These are phyloP conservation scores for Anthracocystis walkeri DNA, from an alignment of 1,284 basidiomycete species.

Conservation along the genomic window DNA sequence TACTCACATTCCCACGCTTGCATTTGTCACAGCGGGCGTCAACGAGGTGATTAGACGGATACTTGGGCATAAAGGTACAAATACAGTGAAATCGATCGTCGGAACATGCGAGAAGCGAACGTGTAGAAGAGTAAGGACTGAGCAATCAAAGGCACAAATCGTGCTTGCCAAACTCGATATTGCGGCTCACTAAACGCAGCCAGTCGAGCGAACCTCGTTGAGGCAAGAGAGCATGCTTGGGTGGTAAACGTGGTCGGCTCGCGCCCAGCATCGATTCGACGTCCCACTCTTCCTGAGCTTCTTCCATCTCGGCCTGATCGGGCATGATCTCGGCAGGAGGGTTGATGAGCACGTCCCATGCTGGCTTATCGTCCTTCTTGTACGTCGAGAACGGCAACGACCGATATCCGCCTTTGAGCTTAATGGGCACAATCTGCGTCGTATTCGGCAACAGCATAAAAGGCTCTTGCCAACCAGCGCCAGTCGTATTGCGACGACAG, in stretches of 20 bases:
- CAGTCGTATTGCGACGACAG: constrained; percentile 27
- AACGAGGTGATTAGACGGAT: constrained; percentile 2
- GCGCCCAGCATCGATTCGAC: constrained; percentile 39
- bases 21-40: neutral
- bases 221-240: constrained; percentile 31
- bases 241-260: constrained; percentile 22
- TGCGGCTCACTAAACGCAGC: constrained; percentile 36
- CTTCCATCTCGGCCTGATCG: constrained; percentile 7
- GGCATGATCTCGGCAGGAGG: constrained; percentile 25
- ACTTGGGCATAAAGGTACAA: constrained; percentile 15
- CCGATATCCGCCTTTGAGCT: constrained; percentile 35
- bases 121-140: neutral
- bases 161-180: constrained; percentile 32
- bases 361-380: constrained; percentile 19
- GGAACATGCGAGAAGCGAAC: neutral
- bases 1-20: neutral
- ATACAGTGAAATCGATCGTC: neutral
- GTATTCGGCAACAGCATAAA: constrained; percentile 35
- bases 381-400: constrained; percentile 30
- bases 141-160: constrained; percentile 28
- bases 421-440: constrained; percentile 27
- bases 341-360: constrained; percentile 38
- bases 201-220: constrained; percentile 36
- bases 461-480: constrained; percentile 47
- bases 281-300: constrained; percentile 43